Evolutionary conservation across 163 green algal genomes (phyloP).

Genomic region (Coccomyxa subellipsoidea): DNA sequence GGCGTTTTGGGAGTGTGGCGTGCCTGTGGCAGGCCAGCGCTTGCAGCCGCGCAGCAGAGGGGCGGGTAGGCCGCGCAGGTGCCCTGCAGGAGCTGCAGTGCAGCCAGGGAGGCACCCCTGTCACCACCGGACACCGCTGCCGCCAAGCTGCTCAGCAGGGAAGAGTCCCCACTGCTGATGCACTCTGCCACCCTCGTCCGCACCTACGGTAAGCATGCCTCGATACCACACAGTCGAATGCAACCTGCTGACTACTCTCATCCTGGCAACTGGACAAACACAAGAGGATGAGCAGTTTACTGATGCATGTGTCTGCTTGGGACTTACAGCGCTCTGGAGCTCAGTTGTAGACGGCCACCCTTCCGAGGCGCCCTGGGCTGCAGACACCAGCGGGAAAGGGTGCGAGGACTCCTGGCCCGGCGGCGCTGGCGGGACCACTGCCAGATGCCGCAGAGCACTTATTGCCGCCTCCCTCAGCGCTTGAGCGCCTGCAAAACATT

Average conservation of each 20-base stretch:
- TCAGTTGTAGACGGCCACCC: not conserved
- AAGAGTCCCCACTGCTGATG: not conserved
- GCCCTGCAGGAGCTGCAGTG: slow-evolving; percentile 35
- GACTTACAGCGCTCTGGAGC: not conserved
- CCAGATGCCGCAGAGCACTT: slow-evolving; percentile 8
- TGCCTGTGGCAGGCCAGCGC: slow-evolving; percentile 36
- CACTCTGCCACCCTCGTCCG: slow-evolving; percentile 8
- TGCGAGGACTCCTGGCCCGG: not conserved
- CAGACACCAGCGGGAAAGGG: not conserved
- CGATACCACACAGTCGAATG: not conserved
- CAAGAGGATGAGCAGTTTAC: not conserved
- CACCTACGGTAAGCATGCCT: slow-evolving; percentile 6
- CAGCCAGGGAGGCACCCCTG: slow-evolving; percentile 13
- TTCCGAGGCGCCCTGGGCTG: not conserved
- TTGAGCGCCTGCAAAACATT: slow-evolving; percentile 11
- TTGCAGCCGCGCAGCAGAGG: slow-evolving; percentile 46
- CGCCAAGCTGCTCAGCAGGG: not conserved
- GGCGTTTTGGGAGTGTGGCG: not conserved
- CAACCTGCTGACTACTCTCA: not conserved
- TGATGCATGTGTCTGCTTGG: no score
- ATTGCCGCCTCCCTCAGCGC: not conserved
- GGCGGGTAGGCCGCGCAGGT: slow-evolving; percentile 30
- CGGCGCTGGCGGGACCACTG: not conserved
- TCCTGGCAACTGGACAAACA: not conserved
- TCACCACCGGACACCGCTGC: slow-evolving; percentile 17